Evolutionary conservation across 495 filamentous ascomycete species (phyloP).

Genomic region (Podospora bellae-mahoneyi): DNA sequence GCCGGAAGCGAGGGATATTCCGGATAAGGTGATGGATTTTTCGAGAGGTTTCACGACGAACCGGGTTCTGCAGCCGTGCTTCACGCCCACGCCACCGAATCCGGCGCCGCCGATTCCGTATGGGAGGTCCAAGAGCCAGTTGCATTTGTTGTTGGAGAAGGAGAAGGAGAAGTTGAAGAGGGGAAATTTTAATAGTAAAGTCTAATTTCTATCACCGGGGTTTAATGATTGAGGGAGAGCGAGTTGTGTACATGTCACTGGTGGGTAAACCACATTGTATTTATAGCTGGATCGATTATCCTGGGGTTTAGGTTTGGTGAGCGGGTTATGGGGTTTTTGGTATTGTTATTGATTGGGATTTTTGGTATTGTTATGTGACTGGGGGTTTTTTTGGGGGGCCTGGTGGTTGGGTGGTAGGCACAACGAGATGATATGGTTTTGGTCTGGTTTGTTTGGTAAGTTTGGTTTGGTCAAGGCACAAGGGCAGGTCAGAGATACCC

Average conservation of each 20-base stretch:
- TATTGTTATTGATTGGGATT: neutral
- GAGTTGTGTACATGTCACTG: neutral
- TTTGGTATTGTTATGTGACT: too few species aligned
- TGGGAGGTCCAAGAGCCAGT: conserved; percentile 49
- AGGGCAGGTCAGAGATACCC: neutral
- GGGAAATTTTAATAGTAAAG: neutral
- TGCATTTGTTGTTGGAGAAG: conserved; percentile 47
- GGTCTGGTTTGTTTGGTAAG: too few species aligned
- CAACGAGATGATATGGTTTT: too few species aligned
- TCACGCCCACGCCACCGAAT: conserved; percentile 40
- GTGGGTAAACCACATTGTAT: neutral
- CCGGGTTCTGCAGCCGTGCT: conserved; percentile 13
- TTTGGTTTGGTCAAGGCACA: neutral
- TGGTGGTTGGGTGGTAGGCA: too few species aligned
- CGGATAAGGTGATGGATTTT: conserved; percentile 20
- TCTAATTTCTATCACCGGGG: neutral
- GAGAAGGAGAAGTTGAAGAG: conserved; percentile 21
- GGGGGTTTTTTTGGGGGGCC: neutral
- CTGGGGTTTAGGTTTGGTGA: too few species aligned
- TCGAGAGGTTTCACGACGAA: neutral
- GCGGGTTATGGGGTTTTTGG: neutral
- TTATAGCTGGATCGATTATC: too few species aligned
- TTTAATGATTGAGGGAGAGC: neutral
- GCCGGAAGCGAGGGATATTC: conserved; percentile 23
- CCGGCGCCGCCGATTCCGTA: conserved; percentile 37